These are phyloP conservation scores for Cercophora samala DNA, from an alignment of 495 filamentous ascomycete genomes.

Conservation along the genomic window DNA sequence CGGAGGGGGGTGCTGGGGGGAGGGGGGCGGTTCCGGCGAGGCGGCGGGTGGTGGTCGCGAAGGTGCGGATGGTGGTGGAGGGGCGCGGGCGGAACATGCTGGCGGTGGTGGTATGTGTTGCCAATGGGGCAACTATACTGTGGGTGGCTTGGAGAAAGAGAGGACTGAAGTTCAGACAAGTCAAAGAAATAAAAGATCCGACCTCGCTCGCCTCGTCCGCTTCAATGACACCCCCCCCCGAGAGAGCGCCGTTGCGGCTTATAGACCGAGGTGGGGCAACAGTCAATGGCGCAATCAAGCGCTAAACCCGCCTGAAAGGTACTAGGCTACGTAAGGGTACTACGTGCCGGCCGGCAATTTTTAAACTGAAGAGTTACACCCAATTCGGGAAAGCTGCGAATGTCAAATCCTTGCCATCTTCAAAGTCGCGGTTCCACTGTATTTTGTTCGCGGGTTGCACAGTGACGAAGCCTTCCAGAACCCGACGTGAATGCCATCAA, in stretches of 20 bases:
- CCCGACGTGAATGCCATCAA: not conserved
- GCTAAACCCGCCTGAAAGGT: slow-evolving; percentile 23
- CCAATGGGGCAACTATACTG: not conserved
- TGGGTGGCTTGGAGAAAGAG: not conserved
- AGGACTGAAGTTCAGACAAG: not conserved
- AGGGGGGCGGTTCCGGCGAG: slow-evolving; percentile 25
- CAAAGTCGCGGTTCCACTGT: slow-evolving; percentile 5
- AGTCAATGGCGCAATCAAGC: slow-evolving; percentile 26
- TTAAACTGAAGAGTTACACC: not conserved
- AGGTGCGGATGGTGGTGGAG: slow-evolving; percentile 47
- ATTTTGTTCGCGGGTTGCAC: slow-evolving; percentile 4
- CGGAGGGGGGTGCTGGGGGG: slow-evolving; percentile 31
- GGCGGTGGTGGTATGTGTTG: not conserved
- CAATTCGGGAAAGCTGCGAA: too few relatives aligned
- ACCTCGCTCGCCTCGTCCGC: slow-evolving; percentile 1
- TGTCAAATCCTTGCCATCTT: not conserved
- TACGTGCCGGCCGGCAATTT: not conserved
- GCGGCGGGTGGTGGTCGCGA: slow-evolving; percentile 48
- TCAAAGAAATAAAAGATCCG: slow-evolving; percentile 4
- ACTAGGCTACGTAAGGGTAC: slow-evolving; percentile 13
- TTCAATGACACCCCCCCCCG: not conserved
- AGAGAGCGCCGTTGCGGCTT: slow-evolving; percentile 12
- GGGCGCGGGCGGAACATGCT: slow-evolving; percentile 53
- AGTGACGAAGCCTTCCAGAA: not conserved
- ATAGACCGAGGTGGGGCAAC: slow-evolving; percentile 2